A percentile compares a stretch with the other conserved stretches of the same genome.
phyloP scores from a whole-genome alignment of 1,139 yeast genomes.

The Williopsis jadinii region DNA sequence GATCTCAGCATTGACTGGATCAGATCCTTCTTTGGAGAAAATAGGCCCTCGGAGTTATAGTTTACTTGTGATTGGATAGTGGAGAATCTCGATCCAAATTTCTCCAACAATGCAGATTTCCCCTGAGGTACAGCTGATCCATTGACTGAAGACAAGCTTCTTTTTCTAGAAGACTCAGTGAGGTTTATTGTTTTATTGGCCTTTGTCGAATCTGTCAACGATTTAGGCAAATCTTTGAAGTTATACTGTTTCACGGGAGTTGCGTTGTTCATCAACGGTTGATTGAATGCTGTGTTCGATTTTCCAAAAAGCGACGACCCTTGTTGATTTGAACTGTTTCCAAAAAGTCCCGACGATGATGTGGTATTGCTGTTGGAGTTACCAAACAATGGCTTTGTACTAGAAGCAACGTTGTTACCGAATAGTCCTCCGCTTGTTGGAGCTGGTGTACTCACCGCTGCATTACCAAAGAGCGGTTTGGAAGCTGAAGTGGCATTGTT shows the following conservation, averaged over 20 bases:
- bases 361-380: background rate
- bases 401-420: background rate
- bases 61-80: conserved; percentile 18
- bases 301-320: background rate
- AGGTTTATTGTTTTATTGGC: conserved; percentile 10
- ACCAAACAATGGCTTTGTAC: conserved; percentile 2
- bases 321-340: conserved; percentile 4
- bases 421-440: conserved; percentile 14
- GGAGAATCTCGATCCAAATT: conserved; percentile 27
- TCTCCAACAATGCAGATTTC: conserved; percentile 27
- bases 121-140: conserved; percentile 10
- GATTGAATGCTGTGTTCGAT: background rate
- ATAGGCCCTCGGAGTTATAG: conserved; percentile 28
- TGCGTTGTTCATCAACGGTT: conserved; percentile 6
- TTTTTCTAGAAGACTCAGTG: conserved; percentile 15
- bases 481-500: conserved; percentile 5
- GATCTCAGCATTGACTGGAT: conserved; percentile 10
- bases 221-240: conserved; percentile 30
- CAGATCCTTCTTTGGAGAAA: conserved; percentile 26
- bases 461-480: conserved; percentile 20
- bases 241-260: conserved; percentile 20
- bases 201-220: conserved; percentile 27
- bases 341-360: conserved; percentile 12
- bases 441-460: conserved; percentile 14
- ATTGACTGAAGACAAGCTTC: conserved; percentile 16